Evolutionary conservation across 371 early-diverging fungal species (phyloP), one percentile per base, ranked within the genome.

Genomic region (Mucor mucedo): DNA sequence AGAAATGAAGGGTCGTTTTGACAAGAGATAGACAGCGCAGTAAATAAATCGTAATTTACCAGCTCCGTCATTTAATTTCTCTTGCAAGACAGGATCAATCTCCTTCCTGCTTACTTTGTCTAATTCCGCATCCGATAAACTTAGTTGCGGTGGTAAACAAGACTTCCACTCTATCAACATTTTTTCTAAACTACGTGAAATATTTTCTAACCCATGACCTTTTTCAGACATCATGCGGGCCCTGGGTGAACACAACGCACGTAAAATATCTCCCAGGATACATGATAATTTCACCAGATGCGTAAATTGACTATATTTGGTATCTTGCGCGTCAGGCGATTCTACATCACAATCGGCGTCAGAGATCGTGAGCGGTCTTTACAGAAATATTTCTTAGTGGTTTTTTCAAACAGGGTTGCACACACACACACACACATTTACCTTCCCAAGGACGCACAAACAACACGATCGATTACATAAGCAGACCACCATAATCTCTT

Each of bases 281-380:
- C 65, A 54, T 0, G 77, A 60, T 44, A 79, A 14, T 32, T 70
- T 76, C 29, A 69, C 62, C n/a, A 75, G 30, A 35, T 72, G 41
- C 0, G 59, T 44, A 28, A 79, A 72, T 9, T 58, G 47, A 13
- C 30, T 14, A 28, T 68, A 69, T 9, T 64, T 56, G 2, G 42
- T 44, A 28, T 66, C 60, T 41, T 65, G 50, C 2, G 49, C 4
- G 13, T 67, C 62, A 21, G 70, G 66, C 16, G 68, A 67, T 13
- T 79, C 79, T 27, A 76, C 58, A 65, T 79, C 77, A 39, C 79
- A 79, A 58, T 79, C 79, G 4, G 77, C 77, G 62, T 79, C 79
- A 2, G 72, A 70, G 30, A 79, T 71, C 6, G 69, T 69, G 41
- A 79, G 45, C 1, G 79, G 79, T 62, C 79, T 79, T 62, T 2